Evolutionary conservation across 2,329 filamentous ascomycete genomes (phyloP).

Genomic region (Fusarium fracticaudum): DNA sequence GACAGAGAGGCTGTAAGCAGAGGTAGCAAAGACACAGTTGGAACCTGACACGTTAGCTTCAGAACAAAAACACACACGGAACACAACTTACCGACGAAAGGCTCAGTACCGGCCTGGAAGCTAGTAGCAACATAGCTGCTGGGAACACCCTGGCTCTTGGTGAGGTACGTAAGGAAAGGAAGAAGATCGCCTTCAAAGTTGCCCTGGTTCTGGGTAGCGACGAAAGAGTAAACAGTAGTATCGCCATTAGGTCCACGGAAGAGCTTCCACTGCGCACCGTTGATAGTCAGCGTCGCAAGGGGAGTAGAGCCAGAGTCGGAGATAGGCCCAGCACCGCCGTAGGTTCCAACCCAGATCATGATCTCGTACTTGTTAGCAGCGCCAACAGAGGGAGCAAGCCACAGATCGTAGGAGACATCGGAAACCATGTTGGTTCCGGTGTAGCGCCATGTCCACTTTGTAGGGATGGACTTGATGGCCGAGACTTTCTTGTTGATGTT

Average conservation of each 20-base stretch:
- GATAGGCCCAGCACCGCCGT: slow-evolving; percentile 69
- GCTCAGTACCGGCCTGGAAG: slow-evolving; percentile 60
- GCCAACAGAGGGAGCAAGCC: slow-evolving; percentile 60
- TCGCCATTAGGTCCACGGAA: slow-evolving; percentile 68
- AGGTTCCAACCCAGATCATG: slow-evolving; percentile 71
- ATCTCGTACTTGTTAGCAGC: slow-evolving; percentile 64
- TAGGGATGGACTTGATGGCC: slow-evolving; percentile 48
- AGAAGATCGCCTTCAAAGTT: slow-evolving; percentile 66
- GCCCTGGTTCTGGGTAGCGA: slow-evolving; percentile 53
- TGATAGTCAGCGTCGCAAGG: slow-evolving; percentile 58
- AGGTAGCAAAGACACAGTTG: slow-evolving; percentile 32
- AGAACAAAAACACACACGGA: accelerated
- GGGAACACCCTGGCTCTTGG: slow-evolving; percentile 52
- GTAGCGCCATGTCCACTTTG: slow-evolving; percentile 48
- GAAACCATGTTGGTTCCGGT: slow-evolving; percentile 52
- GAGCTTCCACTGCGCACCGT: slow-evolving; percentile 64
- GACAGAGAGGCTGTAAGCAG: slow-evolving; percentile 26
- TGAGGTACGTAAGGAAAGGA: slow-evolving; percentile 67
- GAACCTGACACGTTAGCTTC: slow-evolving; percentile 15
- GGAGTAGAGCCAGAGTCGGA: slow-evolving; percentile 18
- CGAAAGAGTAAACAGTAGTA: slow-evolving; percentile 68
- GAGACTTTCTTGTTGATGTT: slow-evolving; percentile 50
- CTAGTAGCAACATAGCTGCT: slow-evolving; percentile 35
- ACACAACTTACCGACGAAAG: slow-evolving; percentile 56
- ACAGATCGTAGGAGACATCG: slow-evolving; percentile 70